Evolutionary conservation across 768 basidiomycete genomes (phyloP), one percentile per base, ranked within the genome.

Genomic region (Tricholoma matsutake): DNA sequence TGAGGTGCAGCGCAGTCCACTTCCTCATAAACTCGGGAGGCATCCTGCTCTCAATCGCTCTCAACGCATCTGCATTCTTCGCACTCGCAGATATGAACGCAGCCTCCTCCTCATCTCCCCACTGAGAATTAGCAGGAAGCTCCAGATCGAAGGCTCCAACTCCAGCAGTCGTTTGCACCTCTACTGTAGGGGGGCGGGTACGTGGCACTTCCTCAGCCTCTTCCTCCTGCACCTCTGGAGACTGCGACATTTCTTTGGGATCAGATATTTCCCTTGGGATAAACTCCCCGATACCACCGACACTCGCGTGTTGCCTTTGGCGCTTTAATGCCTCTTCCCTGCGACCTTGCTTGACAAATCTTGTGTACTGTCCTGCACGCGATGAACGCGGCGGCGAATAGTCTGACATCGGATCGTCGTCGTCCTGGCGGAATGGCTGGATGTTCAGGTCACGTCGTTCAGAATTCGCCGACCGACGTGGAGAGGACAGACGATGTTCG

Each of bases 291-390:
- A 58, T 37, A 11, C 64, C 57, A 18, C 63, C 64, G 28, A 65
- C 65, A 58, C 75, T 76, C 4, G 72, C 75, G 14, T 76, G 74
- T 39, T 67, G 63, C 58, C 68, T 61, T 63, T 77, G 77, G 32
- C 76, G 70, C 47, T 68, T 65, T 16, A 75, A 37, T 2, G 77
- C 77, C 62, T 79, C 78, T 14, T 72, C 67, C 54, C 59, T 54
- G 53, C 77, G 68, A 2, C 76, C 78, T 60, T 76, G 73, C 61
- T 65, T 69, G 9, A 68, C 65, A 13, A 77, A 70, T 58, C 77
- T 67, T 6, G 69, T 59, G 54, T 70, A 75, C 51, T 74, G 70
- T 2, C 67, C 71, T 55, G 76, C 73, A 7, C 75, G 69, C 39
- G 75, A 64, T 18, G 65, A 61, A 14, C 28, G 60, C 0, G 75